Conservation (phyloP, 345 rosid species). For the Citrus hindsii region DNA sequence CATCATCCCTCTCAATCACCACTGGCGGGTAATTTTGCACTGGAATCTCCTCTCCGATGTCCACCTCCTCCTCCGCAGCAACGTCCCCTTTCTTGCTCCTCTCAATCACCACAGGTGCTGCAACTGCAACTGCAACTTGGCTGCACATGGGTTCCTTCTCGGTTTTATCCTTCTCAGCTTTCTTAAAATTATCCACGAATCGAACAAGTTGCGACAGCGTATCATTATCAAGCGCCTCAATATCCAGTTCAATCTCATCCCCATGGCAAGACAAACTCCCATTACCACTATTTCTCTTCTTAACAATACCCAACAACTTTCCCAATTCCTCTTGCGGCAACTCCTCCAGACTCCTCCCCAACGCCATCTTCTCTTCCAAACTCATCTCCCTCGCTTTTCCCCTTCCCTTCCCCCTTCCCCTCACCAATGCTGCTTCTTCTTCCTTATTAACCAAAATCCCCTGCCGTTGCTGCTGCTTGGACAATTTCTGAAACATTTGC, state of each 20-base stretch:
- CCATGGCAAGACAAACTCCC: constrained; percentile 23
- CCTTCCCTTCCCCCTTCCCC: not conserved
- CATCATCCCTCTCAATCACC: constrained; percentile 43
- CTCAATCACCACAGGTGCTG: not conserved
- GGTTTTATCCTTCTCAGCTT: constrained; percentile 30
- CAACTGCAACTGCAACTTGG: not conserved
- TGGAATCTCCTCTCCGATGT: constrained; percentile 47
- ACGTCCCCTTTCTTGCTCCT: constrained; percentile 20
- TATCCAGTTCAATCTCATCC: constrained; percentile 41
- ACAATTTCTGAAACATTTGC: constrained; percentile 18
- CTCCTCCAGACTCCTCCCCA: constrained; percentile 33
- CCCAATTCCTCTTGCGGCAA: constrained; percentile 40
- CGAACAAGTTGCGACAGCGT: constrained; percentile 47
- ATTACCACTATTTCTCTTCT: constrained; percentile 29
- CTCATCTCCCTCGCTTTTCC: constrained; percentile 47
- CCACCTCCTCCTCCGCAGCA: constrained; percentile 47
- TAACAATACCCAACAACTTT: constrained; percentile 30
- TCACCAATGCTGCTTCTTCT: constrained; percentile 12
- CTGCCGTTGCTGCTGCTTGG: not conserved
- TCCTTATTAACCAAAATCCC: not conserved
- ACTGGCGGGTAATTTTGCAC: constrained; percentile 35
- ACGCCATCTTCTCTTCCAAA: constrained; percentile 34
- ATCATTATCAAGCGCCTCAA: constrained; percentile 34
- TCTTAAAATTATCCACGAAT: constrained; percentile 31
- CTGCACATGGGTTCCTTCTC: not conserved